Evolutionary conservation across 176 grass and related monocot genomes (phyloP).

Genomic region (Bolboschoenus planiculmis): DNA sequence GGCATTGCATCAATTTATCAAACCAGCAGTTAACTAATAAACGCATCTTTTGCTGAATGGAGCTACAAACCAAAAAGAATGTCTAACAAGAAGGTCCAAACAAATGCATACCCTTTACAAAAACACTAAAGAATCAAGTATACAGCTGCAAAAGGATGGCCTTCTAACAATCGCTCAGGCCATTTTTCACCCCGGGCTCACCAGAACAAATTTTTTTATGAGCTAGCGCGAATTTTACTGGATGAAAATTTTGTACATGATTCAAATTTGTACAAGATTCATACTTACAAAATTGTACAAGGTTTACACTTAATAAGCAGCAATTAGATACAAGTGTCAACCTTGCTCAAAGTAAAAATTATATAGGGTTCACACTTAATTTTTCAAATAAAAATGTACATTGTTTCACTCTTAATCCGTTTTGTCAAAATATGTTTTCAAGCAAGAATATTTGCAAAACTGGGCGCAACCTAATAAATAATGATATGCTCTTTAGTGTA

Average conservation of each 20-base stretch:
- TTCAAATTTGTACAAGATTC: background rate
- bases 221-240: background rate
- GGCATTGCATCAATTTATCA: background rate
- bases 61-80: background rate
- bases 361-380: background rate
- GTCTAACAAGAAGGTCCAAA: background rate
- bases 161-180: background rate
- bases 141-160: background rate
- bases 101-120: background rate
- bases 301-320: background rate
- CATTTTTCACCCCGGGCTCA: background rate
- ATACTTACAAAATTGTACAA: background rate
- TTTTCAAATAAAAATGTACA: background rate
- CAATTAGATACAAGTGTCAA: background rate
- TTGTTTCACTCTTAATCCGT: background rate
- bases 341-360: background rate
- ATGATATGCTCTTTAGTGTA: background rate
- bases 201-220: background rate
- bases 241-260: background rate
- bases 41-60: background rate
- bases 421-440: background rate
- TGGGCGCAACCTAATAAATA: background rate
- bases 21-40: background rate
- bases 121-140: background rate
- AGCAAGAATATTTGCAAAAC: background rate